These are phyloP conservation scores for Eleusine indica DNA, from an alignment of 176 grass and related monocot species.

Conservation along the genomic window DNA sequence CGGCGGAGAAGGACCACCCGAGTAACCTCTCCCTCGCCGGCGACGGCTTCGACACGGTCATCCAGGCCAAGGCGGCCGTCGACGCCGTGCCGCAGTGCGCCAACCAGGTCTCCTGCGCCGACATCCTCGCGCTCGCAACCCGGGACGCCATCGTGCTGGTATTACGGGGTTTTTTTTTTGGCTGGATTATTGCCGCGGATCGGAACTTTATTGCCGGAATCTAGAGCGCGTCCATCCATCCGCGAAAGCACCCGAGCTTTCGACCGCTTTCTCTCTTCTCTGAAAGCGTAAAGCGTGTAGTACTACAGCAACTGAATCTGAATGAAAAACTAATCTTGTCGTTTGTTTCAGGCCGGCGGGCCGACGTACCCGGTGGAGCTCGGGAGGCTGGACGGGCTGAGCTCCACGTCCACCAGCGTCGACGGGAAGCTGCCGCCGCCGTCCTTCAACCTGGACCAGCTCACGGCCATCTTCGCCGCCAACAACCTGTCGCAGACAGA, in stretches of 20 bases:
- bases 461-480: slow-evolving; percentile 64
- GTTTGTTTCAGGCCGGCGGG: slow-evolving; percentile 57
- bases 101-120: slow-evolving; percentile 84
- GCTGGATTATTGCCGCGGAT: neutral
- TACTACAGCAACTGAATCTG: no score
- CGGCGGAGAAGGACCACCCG: slow-evolving; percentile 88
- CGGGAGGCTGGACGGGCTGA: slow-evolving; percentile 83
- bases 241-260: slow-evolving; percentile 26
- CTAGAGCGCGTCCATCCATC: neutral
- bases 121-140: slow-evolving; percentile 90
- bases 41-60: slow-evolving; percentile 94
- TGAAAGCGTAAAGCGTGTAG: neutral
- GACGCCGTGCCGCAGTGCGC: slow-evolving; percentile 70
- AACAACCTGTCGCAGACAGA: slow-evolving; percentile 84
- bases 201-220: slow-evolving; percentile 4
- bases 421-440: slow-evolving; percentile 79
- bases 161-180: no score
- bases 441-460: slow-evolving; percentile 67
- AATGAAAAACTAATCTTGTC: neutral
- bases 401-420: slow-evolving; percentile 62
- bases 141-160: slow-evolving; percentile 71
- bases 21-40: slow-evolving; percentile 86
- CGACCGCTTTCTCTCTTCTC: neutral
- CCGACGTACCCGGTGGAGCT: slow-evolving; percentile 81
- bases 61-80: slow-evolving; percentile 83